Conservation (phyloP, 345 rosid species). For the Ceriops zippeliana region DNA sequence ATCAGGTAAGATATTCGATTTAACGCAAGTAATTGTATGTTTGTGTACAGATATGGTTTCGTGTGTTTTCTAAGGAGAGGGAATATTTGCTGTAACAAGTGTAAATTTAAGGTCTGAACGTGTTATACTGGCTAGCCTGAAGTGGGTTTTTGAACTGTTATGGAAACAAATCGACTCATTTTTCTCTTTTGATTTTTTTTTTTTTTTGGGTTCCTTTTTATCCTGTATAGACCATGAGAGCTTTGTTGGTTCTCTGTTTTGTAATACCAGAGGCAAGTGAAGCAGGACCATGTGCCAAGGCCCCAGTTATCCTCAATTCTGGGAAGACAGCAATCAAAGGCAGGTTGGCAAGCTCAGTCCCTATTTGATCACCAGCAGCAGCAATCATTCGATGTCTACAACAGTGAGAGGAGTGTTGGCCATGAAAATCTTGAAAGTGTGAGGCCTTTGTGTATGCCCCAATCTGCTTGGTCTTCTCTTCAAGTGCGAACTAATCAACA, state of each 20-base stretch:
- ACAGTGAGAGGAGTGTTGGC: conserved; percentile 18
- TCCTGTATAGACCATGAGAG: background rate
- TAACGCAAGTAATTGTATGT: background rate
- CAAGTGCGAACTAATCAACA: conserved; percentile 9
- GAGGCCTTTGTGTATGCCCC: conserved; percentile 24
- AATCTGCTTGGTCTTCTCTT: conserved; percentile 40
- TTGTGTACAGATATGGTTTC: background rate
- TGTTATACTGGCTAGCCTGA: too few species aligned
- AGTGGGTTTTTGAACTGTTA: too few species aligned
- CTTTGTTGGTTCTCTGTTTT: background rate
- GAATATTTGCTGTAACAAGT: too few species aligned
- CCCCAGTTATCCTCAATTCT: conserved; percentile 20
- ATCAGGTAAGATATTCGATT: conserved; percentile 22
- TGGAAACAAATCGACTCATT: too few species aligned
- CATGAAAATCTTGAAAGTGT: conserved; percentile 24
- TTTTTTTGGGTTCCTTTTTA: too few species aligned
- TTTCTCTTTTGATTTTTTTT: too few species aligned
- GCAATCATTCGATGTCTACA: conserved; percentile 31
- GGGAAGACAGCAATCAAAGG: conserved; percentile 16
- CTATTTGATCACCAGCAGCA: conserved; percentile 9
- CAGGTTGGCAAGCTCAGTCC: background rate
- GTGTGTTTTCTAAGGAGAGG: too few species aligned
- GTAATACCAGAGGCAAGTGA: conserved; percentile 12
- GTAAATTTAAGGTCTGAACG: too few species aligned
- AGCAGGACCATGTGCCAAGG: conserved; percentile 24